Base-by-base conservation (phyloP, 148 eudicot species). In the Pouteria glomerata region DNA sequence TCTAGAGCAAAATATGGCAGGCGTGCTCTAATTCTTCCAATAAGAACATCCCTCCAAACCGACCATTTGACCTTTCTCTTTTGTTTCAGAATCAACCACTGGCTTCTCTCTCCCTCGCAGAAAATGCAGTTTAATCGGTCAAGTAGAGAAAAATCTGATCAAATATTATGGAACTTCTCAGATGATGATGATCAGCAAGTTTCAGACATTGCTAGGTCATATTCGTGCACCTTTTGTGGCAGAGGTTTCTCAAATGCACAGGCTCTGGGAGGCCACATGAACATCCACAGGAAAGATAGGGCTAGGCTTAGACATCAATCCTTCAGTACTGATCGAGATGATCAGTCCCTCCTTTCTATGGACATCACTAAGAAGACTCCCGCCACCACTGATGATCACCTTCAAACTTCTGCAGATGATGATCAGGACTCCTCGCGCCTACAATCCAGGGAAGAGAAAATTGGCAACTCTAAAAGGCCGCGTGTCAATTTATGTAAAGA, bases 181-280 rank as follows among this genome's bases (percentile, higher is more conserved):
- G n/a, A n/a, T 29, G 74, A 58, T 19, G 51, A 57, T 30, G 31
- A 47, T n/a, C 3, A 29, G 24, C 69, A 29, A 66, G 35, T 10
- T 19, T 50, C 57, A 4, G 42, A 57, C 26, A 74, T 75, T 70
- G 68, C 34, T 14, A 79, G 77, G 57, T 77, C 83, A 0, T 82
- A 80, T 31, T 57, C 74, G 5, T 85, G 88, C 78, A 74, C 57
- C n/a, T 85, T 85, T 35, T 85, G 88, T 73, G 77, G 80, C 48
- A 80, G 80, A 75, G 88, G 84, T 7, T 85, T 85, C 48, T 82
- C 85, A 41, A 85, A 85, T 52, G 85, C 88, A 34, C 85, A 85
- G 58, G 87, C 70, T 1, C 41, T 66, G 16, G 70, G 70, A 30
- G 70, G 70, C 6, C 70, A 66, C 70, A 85, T 85, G 88, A 85